These are phyloP conservation scores for Phytophthora sp. DNA, from an alignment of 352 stramenopile species.

Conservation along the genomic window DNA sequence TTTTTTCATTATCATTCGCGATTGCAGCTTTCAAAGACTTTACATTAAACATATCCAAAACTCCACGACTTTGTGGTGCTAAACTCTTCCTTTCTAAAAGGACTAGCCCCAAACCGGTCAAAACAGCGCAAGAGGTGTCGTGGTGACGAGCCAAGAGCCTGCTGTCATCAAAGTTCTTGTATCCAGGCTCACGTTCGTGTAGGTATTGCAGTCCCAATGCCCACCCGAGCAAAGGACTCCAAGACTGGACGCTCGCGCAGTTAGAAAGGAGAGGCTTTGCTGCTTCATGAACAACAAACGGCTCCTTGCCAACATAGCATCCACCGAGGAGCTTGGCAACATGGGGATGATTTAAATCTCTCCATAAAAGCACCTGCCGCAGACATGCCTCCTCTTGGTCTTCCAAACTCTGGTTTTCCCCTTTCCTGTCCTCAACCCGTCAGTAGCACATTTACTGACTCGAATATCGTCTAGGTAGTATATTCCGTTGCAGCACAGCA, in stretches of 20 bases:
- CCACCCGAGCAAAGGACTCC: conserved; percentile 28
- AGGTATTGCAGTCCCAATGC: conserved; percentile 34
- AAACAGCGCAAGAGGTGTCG: conserved; percentile 12
- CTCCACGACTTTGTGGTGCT: conserved; percentile 5
- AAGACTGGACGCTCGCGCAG: conserved; percentile 13
- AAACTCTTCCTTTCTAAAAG: conserved; percentile 15
- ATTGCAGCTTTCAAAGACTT: neutral
- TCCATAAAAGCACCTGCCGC: conserved; percentile 10
- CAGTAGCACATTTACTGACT: neutral
- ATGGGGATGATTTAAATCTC: neutral
- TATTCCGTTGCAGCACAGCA: neutral
- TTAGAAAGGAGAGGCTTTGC: neutral
- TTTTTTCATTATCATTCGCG: neutral
- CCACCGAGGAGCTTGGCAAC: neutral
- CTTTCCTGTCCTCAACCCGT: neutral
- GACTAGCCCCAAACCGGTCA: conserved; percentile 25
- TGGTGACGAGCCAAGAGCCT: conserved; percentile 15
- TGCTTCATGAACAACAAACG: neutral
- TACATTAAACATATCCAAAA: conserved; percentile 17
- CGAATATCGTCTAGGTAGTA: neutral
- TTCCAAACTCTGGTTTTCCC: neutral
- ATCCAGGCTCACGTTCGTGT: conserved; percentile 31
- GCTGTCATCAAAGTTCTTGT: conserved; percentile 25
- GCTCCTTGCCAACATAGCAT: neutral
- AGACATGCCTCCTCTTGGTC: conserved; percentile 4